Evolutionary conservation across 2,329 filamentous ascomycete genomes (phyloP).

Genomic region (Tolypocladium endophyticum): DNA sequence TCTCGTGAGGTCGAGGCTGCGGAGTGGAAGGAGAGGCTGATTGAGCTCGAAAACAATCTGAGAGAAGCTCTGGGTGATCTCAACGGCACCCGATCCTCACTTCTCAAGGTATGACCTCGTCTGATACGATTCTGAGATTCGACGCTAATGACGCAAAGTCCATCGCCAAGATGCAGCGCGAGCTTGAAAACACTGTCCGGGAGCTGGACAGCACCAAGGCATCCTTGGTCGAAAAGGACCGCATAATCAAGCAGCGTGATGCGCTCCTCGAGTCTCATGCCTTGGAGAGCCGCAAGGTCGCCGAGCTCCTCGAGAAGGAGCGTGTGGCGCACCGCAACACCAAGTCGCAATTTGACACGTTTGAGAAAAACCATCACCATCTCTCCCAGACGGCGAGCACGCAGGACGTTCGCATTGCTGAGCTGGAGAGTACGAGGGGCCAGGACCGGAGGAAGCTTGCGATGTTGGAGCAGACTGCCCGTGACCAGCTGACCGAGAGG

Average conservation of each 20-base stretch:
- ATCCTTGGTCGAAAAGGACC: slow-evolving; percentile 79
- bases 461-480: slow-evolving; percentile 67
- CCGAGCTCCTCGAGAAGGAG: slow-evolving; percentile 86
- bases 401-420: slow-evolving; percentile 73
- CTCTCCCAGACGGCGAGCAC: slow-evolving; percentile 77
- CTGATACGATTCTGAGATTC: not conserved
- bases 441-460: slow-evolving; percentile 70
- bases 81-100: slow-evolving; percentile 72
- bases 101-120: slow-evolving; percentile 56
- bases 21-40: slow-evolving; percentile 82
- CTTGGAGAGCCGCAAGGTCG: slow-evolving; percentile 73
- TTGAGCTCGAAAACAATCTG: slow-evolving; percentile 82
- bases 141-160: slow-evolving; percentile 34
- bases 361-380: slow-evolving; percentile 78
- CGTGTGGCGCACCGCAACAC: slow-evolving; percentile 75
- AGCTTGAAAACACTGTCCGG: slow-evolving; percentile 73
- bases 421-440: slow-evolving; percentile 71
- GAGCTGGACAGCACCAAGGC: slow-evolving; percentile 73
- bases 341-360: slow-evolving; percentile 77
- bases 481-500: slow-evolving; percentile 79
- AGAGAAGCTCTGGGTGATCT: slow-evolving; percentile 80
- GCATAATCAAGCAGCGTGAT: slow-evolving; percentile 81
- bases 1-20: slow-evolving; percentile 79
- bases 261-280: slow-evolving; percentile 78
- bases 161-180: slow-evolving; percentile 77